Evolutionary conservation across 139 green algal genomes (phyloP).

Genomic region (Chlorella ohadii): DNA sequence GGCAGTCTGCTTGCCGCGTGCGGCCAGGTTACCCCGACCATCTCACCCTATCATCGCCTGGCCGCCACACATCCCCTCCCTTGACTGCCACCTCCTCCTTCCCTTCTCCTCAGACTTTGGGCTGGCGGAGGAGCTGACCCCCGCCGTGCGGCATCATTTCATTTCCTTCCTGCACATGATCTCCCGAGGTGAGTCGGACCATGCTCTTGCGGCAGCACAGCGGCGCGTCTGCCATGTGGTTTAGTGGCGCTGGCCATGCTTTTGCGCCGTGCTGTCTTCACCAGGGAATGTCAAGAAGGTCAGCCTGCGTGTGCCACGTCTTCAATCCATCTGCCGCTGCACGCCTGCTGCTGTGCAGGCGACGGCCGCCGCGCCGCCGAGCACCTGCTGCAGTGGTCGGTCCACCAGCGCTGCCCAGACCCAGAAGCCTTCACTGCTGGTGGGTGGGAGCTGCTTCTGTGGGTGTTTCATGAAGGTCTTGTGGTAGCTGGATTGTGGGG

Average conservation of each 20-base stretch:
- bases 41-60: too few species aligned
- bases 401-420: conserved; percentile 67
- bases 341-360: conserved; percentile 39
- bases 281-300: too few species aligned
- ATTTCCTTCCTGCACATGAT: conserved; percentile 89
- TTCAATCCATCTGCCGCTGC: too few species aligned
- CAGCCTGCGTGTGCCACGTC: too few species aligned
- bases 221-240: too few species aligned
- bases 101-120: conserved; percentile 70
- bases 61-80: too few species aligned
- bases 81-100: too few species aligned
- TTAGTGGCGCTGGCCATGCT: too few species aligned
- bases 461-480: background rate
- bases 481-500: background rate
- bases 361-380: conserved; percentile 66
- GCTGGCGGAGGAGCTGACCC: conserved; percentile 85
- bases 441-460: background rate
- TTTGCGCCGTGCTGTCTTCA: too few species aligned
- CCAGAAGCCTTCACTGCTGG: conserved; percentile 59
- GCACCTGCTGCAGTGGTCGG: conserved; percentile 78
- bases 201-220: too few species aligned
- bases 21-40: too few species aligned
- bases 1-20: too few species aligned
- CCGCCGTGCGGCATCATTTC: conserved; percentile 81
- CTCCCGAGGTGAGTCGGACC: conserved; percentile 25